These are phyloP conservation scores for Penicillium rolfsii DNA, from an alignment of 2,329 filamentous ascomycete species.

Conservation along the genomic window DNA sequence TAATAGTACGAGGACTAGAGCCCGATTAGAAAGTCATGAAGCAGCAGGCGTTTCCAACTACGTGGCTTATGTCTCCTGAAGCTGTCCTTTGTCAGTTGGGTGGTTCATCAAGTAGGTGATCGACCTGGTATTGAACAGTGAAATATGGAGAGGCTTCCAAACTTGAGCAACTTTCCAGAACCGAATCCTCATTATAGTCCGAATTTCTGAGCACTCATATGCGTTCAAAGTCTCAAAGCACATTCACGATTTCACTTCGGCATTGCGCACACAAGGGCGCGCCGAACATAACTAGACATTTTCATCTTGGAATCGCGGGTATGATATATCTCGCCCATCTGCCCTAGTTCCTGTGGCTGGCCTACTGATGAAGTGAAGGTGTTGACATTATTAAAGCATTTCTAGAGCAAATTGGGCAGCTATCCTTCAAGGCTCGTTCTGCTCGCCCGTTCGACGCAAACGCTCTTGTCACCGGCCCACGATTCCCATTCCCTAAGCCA, in stretches of 20 bases:
- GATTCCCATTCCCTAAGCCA: constrained; percentile 60
- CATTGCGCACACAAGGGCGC: no score
- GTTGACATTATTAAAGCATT: constrained; percentile 91
- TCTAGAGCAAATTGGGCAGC: constrained; percentile 74
- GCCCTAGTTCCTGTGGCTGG: not conserved
- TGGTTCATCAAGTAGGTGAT: not conserved
- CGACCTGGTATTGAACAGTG: not conserved
- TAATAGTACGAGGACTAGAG: not conserved
- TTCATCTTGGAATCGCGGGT: constrained; percentile 49
- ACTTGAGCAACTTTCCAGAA: not conserved
- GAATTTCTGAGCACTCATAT: not conserved
- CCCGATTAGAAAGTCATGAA: not conserved
- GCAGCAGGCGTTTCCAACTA: not conserved
- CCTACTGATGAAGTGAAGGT: constrained; percentile 49
- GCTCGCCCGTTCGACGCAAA: constrained; percentile 81
- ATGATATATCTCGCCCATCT: constrained; percentile 13
- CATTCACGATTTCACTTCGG: not conserved
- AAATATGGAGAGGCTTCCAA: not conserved
- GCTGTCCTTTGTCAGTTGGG: not conserved
- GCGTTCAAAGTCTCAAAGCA: not conserved
- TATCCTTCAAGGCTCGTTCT: constrained; percentile 76
- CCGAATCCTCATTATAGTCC: not conserved
- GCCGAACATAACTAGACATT: constrained; percentile 30
- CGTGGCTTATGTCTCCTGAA: not conserved
- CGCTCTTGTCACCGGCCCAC: constrained; percentile 72